Conservation (phyloP, 805 yeast genomes). For the Candida cerambycidarum region DNA sequence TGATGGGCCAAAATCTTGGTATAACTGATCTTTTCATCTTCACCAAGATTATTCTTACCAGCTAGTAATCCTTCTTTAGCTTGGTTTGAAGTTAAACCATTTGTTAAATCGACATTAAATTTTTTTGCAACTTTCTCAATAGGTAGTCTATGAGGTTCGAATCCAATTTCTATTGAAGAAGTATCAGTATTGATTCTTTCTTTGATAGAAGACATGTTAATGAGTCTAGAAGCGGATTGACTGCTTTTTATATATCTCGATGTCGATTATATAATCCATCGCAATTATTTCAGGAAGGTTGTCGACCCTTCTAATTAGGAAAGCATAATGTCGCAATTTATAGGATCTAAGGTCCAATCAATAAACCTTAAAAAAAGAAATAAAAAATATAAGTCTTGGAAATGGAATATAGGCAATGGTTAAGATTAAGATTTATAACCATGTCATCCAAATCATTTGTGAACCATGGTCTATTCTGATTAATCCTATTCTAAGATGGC, state of each 20-base stretch:
- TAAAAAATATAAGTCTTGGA: too few species aligned
- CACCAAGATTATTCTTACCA: conserved; percentile 32
- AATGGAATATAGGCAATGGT: too few species aligned
- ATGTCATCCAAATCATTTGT: too few species aligned
- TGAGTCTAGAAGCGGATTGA: neutral
- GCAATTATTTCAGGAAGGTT: too few species aligned
- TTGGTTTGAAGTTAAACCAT: conserved; percentile 43
- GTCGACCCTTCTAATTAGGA: too few species aligned
- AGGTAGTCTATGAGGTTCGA: conserved; percentile 31
- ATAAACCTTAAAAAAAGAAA: too few species aligned
- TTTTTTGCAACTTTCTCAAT: conserved; percentile 35
- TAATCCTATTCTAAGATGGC: too few species aligned
- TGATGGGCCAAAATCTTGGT: conserved; percentile 35
- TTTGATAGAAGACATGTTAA: conserved; percentile 8
- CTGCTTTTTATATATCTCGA: neutral
- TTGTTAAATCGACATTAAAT: conserved; percentile 41
- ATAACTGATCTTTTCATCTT: conserved; percentile 27
- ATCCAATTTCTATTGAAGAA: conserved; percentile 8
- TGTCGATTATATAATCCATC: neutral
- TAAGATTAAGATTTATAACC: too few species aligned
- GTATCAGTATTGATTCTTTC: conserved; percentile 14
- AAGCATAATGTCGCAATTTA: too few species aligned
- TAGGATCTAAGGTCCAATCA: too few species aligned
- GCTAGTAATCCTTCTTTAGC: conserved; percentile 15
- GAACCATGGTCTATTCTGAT: too few species aligned